Base-by-base conservation (phyloP, 2,329 filamentous ascomycete species). In the Trichoderma atroviride region DNA sequence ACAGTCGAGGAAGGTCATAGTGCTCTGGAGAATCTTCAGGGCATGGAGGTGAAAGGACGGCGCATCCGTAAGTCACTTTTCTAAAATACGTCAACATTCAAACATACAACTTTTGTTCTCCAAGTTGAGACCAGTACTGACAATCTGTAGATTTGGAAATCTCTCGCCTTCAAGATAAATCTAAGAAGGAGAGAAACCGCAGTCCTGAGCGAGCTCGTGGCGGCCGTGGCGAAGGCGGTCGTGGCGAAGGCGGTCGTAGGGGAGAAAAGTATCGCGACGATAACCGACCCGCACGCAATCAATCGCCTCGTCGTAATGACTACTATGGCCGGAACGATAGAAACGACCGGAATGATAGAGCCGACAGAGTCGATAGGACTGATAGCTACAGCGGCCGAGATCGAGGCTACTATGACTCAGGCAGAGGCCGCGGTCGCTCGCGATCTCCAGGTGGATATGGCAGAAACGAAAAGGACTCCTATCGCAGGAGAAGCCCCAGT, bases 91-190 rank as follows among this genome's bases (percentile, higher is more conserved):
- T 22, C 40, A 14, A 33, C 16, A 9, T 9, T 19, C 40, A 33
- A 33, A 24, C 55, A 37, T 43, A 24, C 0, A 1, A 5, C n/a
- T 10, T 19, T 14, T 47, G 5, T 16, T n/a, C 3, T 55, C 4
- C 6, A 55, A n/a, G 5, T 19, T 22, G 16, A 31, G 13, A 14
- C 31, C 16, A 27, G 24, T 59, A 67, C 79, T 84, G 72, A 83
- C 35, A 31, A 31, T 37, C n/a, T 5, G 5, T 71, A 96, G 93
- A 97, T 77, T 87, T 97, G 24, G 94, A 97, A 78, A 88, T 97
- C 50, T 97, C 94, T 6, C 95, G 95, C 70, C 89, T 91, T 4
- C 94, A 97, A 78, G 93, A 93, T 75, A 93, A 91, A 75, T 74
- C 76, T 5, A 92, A 89, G 59, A 88, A 89, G 64, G 90, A 90